Percentiles rank a stretch among this genome's conserved stretches.
Evolutionary conservation across 768 basidiomycete species (phyloP).

Genomic region (Mrakia gelida): DNA sequence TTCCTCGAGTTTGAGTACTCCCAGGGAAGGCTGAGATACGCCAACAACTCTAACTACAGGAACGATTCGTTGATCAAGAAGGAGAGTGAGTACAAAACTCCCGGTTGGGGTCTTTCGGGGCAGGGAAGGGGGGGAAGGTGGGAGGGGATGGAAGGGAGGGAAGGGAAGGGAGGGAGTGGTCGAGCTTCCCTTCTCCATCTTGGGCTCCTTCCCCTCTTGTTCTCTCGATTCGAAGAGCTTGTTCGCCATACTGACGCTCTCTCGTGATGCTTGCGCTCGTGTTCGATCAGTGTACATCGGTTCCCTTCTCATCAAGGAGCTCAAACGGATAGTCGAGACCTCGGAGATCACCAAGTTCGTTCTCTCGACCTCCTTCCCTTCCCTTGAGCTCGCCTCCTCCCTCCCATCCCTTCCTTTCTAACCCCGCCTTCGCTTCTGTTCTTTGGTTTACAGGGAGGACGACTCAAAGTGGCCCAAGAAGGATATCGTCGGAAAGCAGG

Average conservation of each 20-base stretch:
- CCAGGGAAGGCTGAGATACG: slow-evolving; percentile 79
- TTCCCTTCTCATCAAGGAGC: slow-evolving; percentile 83
- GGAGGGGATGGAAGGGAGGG: neutral
- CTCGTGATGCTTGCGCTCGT: neutral
- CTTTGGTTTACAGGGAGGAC: slow-evolving; percentile 69
- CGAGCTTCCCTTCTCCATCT: neutral
- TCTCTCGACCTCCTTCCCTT: neutral
- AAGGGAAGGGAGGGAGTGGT: neutral
- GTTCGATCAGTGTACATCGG: slow-evolving; percentile 80
- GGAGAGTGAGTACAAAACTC: slow-evolving; percentile 68
- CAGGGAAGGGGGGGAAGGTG: neutral
- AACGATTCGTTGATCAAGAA: slow-evolving; percentile 97
- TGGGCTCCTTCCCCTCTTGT: neutral
- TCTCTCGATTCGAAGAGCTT: neutral
- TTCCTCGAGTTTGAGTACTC: slow-evolving; percentile 98
- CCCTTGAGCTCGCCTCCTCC: neutral
- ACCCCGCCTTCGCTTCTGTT: neutral
- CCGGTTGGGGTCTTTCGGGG: neutral
- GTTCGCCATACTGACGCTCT: neutral
- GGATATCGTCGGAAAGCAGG: slow-evolving; percentile 97
- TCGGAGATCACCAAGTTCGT: slow-evolving; percentile 88
- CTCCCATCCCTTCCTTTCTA: neutral
- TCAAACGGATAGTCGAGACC: slow-evolving; percentile 86
- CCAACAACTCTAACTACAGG: slow-evolving; percentile 98
- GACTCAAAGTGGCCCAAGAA: slow-evolving; percentile 99